Base-by-base conservation (phyloP, 2,329 filamentous ascomycete genomes). In the Leptographium wingfieldii region DNA sequence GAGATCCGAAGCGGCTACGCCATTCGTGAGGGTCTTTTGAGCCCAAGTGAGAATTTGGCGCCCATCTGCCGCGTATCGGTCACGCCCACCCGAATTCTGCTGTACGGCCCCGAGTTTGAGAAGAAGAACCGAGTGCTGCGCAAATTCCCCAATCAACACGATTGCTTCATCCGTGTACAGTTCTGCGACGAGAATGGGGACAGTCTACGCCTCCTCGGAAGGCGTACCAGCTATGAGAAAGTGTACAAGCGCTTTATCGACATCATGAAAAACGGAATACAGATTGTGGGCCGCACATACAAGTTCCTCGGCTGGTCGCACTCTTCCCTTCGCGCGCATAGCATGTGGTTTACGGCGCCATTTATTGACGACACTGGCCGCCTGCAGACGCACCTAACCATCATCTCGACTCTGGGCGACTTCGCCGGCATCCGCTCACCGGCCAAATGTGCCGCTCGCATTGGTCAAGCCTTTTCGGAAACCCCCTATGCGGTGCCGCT, bases 301-400 rank as follows among this genome's bases (percentile, higher is more conserved):
- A 71, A 72, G 0, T 92, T 92, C 66, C 75, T 92, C 0, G 88
- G 88, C 0, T 92, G 91, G 69, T 91, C 87, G 0, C 86, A 92
- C 69, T 92, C 88, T 0, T 91, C 88, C 0, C 76, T 92, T 4
- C 78, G 88, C 14, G 78, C 83, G 0, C 87, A 90, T 61, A 84
- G 85, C 0, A 84, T 81, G 43, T 91, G 87, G 88, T 79, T 82
- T 61, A 73, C 74, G 49, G 77, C 79, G 0, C 70, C 74, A 0
- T 83, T 82, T 56, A 14, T 73, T 1, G 71, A 70, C 2, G 71
- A 70, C 3, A 55, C 71, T 0, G 61, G 61, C 7, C 38, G 63
- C 3, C 60, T 70, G 0, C 75, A 76, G 33, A 68, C 72, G 6
- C 72, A 75, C 48, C 65, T 69, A 16, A 69, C 64, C 0, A 78